Conservation (phyloP, 371 early-diverging fungal genomes). For the Apophysomyces sp. region DNA sequence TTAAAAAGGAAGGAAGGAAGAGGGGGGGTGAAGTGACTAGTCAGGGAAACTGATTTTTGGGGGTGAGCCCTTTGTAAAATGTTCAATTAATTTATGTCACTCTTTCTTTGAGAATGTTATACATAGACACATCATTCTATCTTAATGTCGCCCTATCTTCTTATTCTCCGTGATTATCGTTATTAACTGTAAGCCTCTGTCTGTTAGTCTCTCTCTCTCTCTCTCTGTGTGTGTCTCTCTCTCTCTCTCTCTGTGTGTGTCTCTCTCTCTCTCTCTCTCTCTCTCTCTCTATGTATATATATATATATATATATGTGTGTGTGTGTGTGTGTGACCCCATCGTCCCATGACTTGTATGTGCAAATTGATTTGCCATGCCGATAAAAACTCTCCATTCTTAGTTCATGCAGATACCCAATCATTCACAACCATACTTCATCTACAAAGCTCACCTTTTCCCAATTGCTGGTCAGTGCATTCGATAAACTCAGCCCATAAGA, state of each 20-base stretch:
- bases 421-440: too few relatives aligned
- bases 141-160: background rate
- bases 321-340: background rate
- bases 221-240: background rate
- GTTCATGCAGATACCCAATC: background rate
- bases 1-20: background rate
- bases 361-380: background rate
- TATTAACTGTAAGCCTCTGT: too few relatives aligned
- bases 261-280: too few relatives aligned
- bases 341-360: background rate
- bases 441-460: too few relatives aligned
- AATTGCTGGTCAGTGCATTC: background rate
- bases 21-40: background rate
- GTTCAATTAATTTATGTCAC: conserved; percentile 1
- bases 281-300: too few relatives aligned
- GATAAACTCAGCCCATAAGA: background rate
- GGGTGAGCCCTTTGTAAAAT: background rate
- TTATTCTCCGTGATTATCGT: too few relatives aligned
- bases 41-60: background rate
- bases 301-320: too few relatives aligned
- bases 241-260: background rate
- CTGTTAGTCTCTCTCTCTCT: too few relatives aligned
- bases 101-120: background rate
- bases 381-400: background rate
- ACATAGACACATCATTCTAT: background rate